Base-by-base conservation (phyloP, 345 rosid species). In the Lepidium aucheri region DNA sequence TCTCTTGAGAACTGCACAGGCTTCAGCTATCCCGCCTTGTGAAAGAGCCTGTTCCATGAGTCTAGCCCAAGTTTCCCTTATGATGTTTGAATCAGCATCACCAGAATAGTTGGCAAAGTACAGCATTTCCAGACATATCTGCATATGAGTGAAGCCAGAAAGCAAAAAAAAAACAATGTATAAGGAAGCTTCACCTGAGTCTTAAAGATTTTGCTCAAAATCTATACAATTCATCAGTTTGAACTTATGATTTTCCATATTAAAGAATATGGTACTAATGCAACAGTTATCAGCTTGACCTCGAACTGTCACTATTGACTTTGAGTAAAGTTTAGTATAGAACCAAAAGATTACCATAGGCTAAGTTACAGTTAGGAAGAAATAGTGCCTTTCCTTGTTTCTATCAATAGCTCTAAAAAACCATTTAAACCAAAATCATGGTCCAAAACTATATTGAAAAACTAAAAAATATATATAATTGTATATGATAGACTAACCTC, bases 1-100 rank as follows among this genome's bases (percentile, higher is more conserved):
- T 73, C 94, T 87, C 84, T 89, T 91, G 66, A 91, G 76, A 14
- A 91, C 89, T 2, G 95, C 83, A 79, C 93, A 91, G n/a, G 96
- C 97, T 79, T 95, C 99, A 13, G 85, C 96, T 75, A 95, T 79
- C 55, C 96, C 99, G 38, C 97, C 97, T 51, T 73, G 81, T 52
- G 82, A 86, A 76, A 95, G 87, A 60, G 97, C 96, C 81, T 87
- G 90, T 79, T 89, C 96, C 4, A 95, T 82, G 17, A 95, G 86
- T 77, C 96, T 81, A 69, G 91, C 93, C 94, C 99, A 91, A 53
- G 95, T 91, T 79, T 95, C 97, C 62, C 91, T 86, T 69, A 89
- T 68, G 39, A 95, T 85, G 82, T 88, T 95, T 77, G 88, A 91
- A 67, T 89, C 99, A 74, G 93, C 76, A 72, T 91, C 97, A 57